A percentile compares a stretch with the other conserved stretches of the same genome.
phyloP scores from a whole-genome alignment of 2,329 filamentous ascomycete species.

The Talaromyces funiculosus region DNA sequence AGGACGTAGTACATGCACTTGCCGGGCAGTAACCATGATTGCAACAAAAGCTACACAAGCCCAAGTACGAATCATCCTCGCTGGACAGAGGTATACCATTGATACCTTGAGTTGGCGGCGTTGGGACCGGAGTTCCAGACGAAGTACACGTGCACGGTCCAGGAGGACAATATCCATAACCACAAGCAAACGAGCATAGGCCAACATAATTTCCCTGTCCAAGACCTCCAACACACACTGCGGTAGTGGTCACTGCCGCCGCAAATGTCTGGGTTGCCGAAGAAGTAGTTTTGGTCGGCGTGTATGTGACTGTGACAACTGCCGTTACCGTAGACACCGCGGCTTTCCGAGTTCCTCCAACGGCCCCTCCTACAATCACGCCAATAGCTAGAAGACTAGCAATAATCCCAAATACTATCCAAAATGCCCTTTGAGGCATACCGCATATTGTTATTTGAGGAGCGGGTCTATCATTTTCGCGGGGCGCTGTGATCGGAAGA shows the following conservation, averaged over 20 bases:
- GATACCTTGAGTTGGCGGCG: constrained; percentile 21
- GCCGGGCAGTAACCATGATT: constrained; percentile 44
- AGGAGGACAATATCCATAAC: constrained; percentile 27
- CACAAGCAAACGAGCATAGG: constrained; percentile 26
- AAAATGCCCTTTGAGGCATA: constrained; percentile 4
- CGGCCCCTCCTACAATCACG: constrained; percentile 6
- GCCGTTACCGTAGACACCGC: neutral
- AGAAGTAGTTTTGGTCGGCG: neutral
- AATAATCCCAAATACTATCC: constrained; percentile 3
- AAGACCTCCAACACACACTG: constrained; percentile 23
- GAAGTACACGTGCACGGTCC: constrained; percentile 27
- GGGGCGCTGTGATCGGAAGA: neutral
- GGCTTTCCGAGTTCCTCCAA: neutral
- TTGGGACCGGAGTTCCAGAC: constrained; percentile 20
- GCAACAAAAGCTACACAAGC: constrained; percentile 45
- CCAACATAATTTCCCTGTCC: constrained; percentile 26
- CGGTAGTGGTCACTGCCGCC: neutral
- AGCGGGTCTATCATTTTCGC: neutral
- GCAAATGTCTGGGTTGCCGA: neutral
- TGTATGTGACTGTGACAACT: constrained; percentile 1
- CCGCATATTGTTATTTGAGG: constrained; percentile 4
- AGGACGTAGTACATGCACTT: constrained; percentile 15
- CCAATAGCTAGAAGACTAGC: constrained; percentile 1
- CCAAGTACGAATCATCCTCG: constrained; percentile 35
- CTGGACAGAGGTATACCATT: constrained; percentile 19